A percentile compares a stretch with the other conserved stretches of the same genome.
phyloP scores from a whole-genome alignment of 1,284 basidiomycete species.

The Volvariella volvacea region DNA sequence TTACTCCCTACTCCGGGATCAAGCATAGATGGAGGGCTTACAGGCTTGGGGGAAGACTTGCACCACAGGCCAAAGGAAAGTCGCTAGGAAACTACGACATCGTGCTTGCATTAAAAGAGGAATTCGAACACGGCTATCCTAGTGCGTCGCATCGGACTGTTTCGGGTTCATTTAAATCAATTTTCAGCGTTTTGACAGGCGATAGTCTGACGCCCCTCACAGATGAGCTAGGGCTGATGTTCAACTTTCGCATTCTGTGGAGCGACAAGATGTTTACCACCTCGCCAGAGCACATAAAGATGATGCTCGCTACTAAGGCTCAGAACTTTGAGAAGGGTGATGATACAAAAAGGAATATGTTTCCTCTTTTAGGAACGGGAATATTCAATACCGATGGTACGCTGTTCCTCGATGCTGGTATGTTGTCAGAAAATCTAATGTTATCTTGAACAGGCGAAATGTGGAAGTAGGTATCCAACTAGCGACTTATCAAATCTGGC shows the following conservation, averaged over 20 bases:
- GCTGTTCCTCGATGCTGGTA: background rate
- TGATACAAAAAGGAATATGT: no score
- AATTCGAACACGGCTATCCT: conserved; percentile 17
- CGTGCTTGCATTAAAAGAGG: conserved; percentile 9
- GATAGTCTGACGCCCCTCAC: conserved; percentile 11
- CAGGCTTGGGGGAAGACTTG: conserved; percentile 17
- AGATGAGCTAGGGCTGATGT: conserved; percentile 8
- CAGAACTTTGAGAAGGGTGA: conserved; percentile 29
- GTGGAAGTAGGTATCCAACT: conserved; percentile 30
- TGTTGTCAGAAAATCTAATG: background rate
- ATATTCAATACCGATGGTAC: conserved; percentile 40
- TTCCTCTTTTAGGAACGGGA: conserved; percentile 35
- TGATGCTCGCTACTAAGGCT: conserved; percentile 26
- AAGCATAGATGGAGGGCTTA: no score
- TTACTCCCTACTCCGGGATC: no score
- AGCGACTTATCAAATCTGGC: no score
- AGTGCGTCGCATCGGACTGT: conserved; percentile 15
- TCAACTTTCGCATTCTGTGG: conserved; percentile 19
- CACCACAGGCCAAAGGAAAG: conserved; percentile 14
- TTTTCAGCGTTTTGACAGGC: conserved; percentile 5
- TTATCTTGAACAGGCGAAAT: conserved; percentile 22
- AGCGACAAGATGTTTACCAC: conserved; percentile 21
- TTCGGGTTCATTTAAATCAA: no score
- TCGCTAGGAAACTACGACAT: conserved; percentile 17
- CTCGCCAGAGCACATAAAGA: conserved; percentile 21